phyloP scores from a whole-genome alignment of 768 basidiomycete genomes.

The Amanita inopinata region DNA sequence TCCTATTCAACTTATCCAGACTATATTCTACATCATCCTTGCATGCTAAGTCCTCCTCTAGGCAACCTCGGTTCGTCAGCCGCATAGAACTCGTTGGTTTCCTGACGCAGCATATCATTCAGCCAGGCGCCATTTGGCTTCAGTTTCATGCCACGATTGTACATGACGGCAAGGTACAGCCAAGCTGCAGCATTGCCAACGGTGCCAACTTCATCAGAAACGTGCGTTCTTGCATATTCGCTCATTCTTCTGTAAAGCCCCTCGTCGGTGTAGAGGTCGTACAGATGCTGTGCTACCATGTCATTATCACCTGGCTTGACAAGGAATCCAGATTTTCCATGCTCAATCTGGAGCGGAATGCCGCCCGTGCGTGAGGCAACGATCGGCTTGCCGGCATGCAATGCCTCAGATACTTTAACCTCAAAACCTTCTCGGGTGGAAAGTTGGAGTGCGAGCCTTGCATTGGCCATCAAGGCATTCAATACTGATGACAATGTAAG shows the following conservation, averaged over 20 bases:
- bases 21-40: constrained; percentile 27
- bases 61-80: constrained; percentile 66
- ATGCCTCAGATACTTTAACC: constrained; percentile 93
- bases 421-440: constrained; percentile 95
- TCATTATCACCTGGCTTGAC: constrained; percentile 69
- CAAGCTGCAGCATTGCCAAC: constrained; percentile 67
- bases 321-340: constrained; percentile 85
- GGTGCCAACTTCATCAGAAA: constrained; percentile 77
- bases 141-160: constrained; percentile 64
- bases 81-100: constrained; percentile 62
- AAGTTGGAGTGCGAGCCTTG: constrained; percentile 84
- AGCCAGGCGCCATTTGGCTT: constrained; percentile 78
- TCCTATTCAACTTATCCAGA: constrained; percentile 3
- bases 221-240: constrained; percentile 62
- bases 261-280: constrained; percentile 69
- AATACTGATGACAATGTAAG: constrained; percentile 42
- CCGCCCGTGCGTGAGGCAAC: constrained; percentile 83
- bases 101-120: constrained; percentile 70
- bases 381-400: constrained; percentile 83
- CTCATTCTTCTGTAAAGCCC: constrained; percentile 54
- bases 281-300: constrained; percentile 67
- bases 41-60: constrained; percentile 47
- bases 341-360: constrained; percentile 84
- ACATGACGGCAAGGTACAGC: constrained; percentile 71
- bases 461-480: constrained; percentile 82